Base-by-base conservation (phyloP, 495 filamentous ascomycete genomes). In the Amphirosellinia nigrospora region DNA sequence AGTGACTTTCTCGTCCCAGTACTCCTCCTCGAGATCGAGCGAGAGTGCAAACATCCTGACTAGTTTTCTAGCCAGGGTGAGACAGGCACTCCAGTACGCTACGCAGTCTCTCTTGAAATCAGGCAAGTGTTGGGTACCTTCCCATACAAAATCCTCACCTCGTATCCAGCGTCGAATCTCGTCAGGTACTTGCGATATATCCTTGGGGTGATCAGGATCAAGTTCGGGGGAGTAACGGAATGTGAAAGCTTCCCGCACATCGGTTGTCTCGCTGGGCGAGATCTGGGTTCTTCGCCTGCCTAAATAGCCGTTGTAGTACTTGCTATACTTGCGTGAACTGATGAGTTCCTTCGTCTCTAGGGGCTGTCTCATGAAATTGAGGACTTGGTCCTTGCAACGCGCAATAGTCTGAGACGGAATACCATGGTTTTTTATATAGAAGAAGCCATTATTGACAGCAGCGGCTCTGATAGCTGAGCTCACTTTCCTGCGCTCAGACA, bases 351-450 rank as follows among this genome's bases (percentile, higher is more conserved):
- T 86, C 55, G 81, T 75, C 46, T 83, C 82, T 0, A 70, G 65
- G 0, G 84, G 73, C 53, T 86, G 84, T 41, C 69, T 72, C 75
- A 88, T 87, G 68, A 87, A 88, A 3, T 77, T 77, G 52, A 82
- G 63, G 8, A 82, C 81, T 65, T 82, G 78, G 63, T 77, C 75
- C 59, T 79, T 80, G 48, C 85, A 85, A 15, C 69, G 71, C 4
- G 81, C 72, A 71, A 88, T 85, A 0, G 82, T 72, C 2, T 81
- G 77, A 23, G 83, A 80, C 0, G 81, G 60, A 38, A 88, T 86
- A 0, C 86, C 85, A 73, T 88, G 85, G 43, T 87, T 87, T 72
- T 80, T 82, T 70, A 87, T 77, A 66, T 88, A 87, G 73, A 88
- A 87, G 75, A 88, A 87, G 0, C 85, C 86, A 0, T 78, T 86